These are phyloP conservation scores for Fusarium guadeloupense DNA, from an alignment of 2,329 filamentous ascomycete genomes.

Conservation along the genomic window DNA sequence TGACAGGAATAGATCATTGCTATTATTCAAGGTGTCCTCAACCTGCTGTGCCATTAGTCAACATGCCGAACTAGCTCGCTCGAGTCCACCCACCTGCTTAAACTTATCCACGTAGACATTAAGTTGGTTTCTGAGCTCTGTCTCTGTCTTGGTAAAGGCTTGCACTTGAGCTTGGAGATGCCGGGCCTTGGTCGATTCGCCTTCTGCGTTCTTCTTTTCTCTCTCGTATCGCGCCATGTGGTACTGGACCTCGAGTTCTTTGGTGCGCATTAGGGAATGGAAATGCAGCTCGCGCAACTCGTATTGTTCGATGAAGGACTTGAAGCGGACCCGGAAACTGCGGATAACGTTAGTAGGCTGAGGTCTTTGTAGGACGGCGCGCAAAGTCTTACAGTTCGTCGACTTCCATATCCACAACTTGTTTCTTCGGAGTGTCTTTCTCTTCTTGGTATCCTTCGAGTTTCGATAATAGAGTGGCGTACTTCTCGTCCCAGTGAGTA, in stretches of 20 bases:
- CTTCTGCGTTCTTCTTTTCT: slow-evolving; percentile 87
- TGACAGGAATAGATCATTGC: slow-evolving; percentile 95
- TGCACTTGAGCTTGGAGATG: slow-evolving; percentile 91
- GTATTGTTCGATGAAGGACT: slow-evolving; percentile 95
- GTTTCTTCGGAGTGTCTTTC: slow-evolving; percentile 83
- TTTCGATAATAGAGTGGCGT: slow-evolving; percentile 81
- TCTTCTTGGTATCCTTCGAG: slow-evolving; percentile 89
- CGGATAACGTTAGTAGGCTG: slow-evolving; percentile 25
- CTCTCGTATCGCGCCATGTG: slow-evolving; percentile 89
- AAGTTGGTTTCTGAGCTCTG: slow-evolving; percentile 90
- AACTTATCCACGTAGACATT: slow-evolving; percentile 99
- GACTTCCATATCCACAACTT: slow-evolving; percentile 83
- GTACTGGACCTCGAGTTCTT: slow-evolving; percentile 94
- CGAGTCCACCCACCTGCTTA: slow-evolving; percentile 80
- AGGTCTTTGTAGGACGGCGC: neutral
- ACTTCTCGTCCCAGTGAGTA: slow-evolving; percentile 83
- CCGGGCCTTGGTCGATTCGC: slow-evolving; percentile 80
- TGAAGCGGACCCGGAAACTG: slow-evolving; percentile 87
- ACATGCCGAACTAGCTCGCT: slow-evolving; percentile 24
- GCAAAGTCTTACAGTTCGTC: slow-evolving; percentile 79
- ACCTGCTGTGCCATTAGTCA: slow-evolving; percentile 67
- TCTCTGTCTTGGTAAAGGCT: slow-evolving; percentile 95
- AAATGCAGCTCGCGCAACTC: slow-evolving; percentile 95
- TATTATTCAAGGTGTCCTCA: slow-evolving; percentile 98
- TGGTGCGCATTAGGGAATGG: slow-evolving; percentile 88